A percentile compares a stretch with the other conserved stretches of the same genome.
Evolutionary conservation across 1,139 yeast species (phyloP).

Genomic region (Lodderomyces beijingensis): DNA sequence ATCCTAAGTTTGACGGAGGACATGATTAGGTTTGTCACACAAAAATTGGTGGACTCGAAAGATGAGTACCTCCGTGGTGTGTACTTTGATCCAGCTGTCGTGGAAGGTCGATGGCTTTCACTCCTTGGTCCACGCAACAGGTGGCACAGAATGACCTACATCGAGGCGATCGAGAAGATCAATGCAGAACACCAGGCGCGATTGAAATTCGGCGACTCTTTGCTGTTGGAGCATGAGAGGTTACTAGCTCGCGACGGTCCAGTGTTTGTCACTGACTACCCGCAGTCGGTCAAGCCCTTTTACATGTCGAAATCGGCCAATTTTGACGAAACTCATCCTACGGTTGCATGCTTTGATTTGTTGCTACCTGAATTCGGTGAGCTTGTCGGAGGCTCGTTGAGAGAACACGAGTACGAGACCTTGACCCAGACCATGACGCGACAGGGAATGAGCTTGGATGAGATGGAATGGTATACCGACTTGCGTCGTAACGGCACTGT

Average conservation of each 20-base stretch:
- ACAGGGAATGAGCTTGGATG: conserved; percentile 52
- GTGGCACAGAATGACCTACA: conserved; percentile 76
- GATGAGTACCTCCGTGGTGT: conserved; percentile 40
- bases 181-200: conserved; percentile 14
- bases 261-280: conserved; percentile 88
- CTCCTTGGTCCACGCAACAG: conserved; percentile 21
- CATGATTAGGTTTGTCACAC: conserved; percentile 59
- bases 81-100: conserved; percentile 30
- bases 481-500: conserved; percentile 73
- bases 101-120: conserved; percentile 33
- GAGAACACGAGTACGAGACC: conserved; percentile 62
- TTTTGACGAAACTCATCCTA: conserved; percentile 34
- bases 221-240: conserved; percentile 87
- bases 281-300: conserved; percentile 75
- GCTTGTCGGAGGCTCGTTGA: conserved; percentile 88
- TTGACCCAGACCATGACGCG: conserved; percentile 47
- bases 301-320: conserved; percentile 64
- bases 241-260: conserved; percentile 80
- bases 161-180: conserved; percentile 61
- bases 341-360: conserved; percentile 89
- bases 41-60: conserved; percentile 19
- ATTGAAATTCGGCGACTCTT: conserved; percentile 60
- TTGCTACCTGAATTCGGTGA: conserved; percentile 93
- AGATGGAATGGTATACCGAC: conserved; percentile 76
- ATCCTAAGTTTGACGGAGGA: conserved; percentile 64